Conservation (phyloP, 441 rosid species). For the Isatis lusitanica region DNA sequence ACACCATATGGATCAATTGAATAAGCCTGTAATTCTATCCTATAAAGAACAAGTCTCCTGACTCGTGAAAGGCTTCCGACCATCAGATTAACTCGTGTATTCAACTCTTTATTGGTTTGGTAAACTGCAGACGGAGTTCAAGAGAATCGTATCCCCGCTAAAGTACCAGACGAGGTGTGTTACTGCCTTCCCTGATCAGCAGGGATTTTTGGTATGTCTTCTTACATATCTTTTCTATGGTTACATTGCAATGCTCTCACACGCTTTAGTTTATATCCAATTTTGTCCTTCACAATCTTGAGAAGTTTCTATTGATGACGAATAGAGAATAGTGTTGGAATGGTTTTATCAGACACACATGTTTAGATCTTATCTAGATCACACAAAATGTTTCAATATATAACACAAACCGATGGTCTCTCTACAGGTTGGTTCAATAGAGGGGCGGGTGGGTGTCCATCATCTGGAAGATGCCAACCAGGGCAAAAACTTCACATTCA, state of each 20-base stretch:
- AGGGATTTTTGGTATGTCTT: constrained; percentile 84
- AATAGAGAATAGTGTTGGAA: not conserved
- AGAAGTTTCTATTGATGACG: not conserved
- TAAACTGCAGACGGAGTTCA: constrained; percentile 70
- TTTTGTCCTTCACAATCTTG: not conserved
- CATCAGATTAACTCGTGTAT: not conserved
- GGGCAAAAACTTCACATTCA: constrained; percentile 83
- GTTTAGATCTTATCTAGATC: not conserved
- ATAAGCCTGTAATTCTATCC: not conserved
- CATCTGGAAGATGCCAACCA: constrained; percentile 90
- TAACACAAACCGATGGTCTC: constrained; percentile 18
- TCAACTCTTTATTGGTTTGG: not conserved
- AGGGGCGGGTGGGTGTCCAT: constrained; percentile 96
- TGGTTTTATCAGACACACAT: not conserved
- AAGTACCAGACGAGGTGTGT: constrained; percentile 97
- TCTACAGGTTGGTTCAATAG: constrained; percentile 85
- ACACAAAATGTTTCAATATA: not conserved
- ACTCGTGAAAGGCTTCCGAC: not conserved
- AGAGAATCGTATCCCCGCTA: constrained; percentile 80
- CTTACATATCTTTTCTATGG: constrained; percentile 9
- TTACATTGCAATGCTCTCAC: not conserved
- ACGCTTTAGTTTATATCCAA: not conserved
- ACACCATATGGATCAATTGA: not conserved
- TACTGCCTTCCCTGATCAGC: constrained; percentile 98
- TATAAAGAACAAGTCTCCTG: constrained; percentile 9